These are phyloP conservation scores for Wallemia hederae DNA, from an alignment of 1,284 basidiomycete genomes.

Conservation along the genomic window DNA sequence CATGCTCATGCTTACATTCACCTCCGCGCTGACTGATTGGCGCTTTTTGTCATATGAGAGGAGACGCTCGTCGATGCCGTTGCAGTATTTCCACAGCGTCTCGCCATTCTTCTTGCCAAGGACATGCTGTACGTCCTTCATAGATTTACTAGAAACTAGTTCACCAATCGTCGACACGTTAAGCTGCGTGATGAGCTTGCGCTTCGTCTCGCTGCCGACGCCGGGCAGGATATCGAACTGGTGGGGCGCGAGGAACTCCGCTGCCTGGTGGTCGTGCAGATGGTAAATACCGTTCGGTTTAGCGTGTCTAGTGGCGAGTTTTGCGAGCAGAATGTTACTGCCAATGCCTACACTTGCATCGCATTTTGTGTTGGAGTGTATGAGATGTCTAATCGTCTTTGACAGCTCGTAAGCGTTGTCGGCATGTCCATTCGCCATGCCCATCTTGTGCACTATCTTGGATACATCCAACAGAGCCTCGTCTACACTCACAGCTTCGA, in stretches of 20 bases:
- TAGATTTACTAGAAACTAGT: slow-evolving; percentile 28
- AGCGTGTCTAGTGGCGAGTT: slow-evolving; percentile 63
- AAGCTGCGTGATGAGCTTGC: slow-evolving; percentile 41
- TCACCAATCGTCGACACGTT: slow-evolving; percentile 41
- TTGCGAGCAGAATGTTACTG: slow-evolving; percentile 69
- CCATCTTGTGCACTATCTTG: slow-evolving; percentile 20
- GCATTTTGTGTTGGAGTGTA: slow-evolving; percentile 23
- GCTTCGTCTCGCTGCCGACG: slow-evolving; percentile 41
- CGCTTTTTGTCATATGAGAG: slow-evolving; percentile 55
- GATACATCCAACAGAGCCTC: slow-evolving; percentile 81
- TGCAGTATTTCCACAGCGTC: slow-evolving; percentile 48
- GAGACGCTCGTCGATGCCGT: slow-evolving; percentile 50
- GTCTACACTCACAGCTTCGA: slow-evolving; percentile 86
- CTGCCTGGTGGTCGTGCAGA: slow-evolving; percentile 26
- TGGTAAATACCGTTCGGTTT: slow-evolving; percentile 70
- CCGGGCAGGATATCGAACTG: slow-evolving; percentile 65
- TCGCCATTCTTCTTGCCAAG: slow-evolving; percentile 59
- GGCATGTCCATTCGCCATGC: slow-evolving; percentile 5
- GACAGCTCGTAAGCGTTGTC: slow-evolving; percentile 41
- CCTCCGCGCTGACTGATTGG: slow-evolving; percentile 66
- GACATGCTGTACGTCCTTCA: slow-evolving; percentile 32
- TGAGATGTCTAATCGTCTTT: slow-evolving; percentile 44
- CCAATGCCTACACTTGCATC: slow-evolving; percentile 69
- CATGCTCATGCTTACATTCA: slow-evolving; percentile 38
- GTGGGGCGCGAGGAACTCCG: slow-evolving; percentile 34